These are phyloP conservation scores for maize (Zea mays) DNA, from an alignment of 176 grass and related monocot genomes.

Conservation along the genomic window Zm-B73-REFERENCE-NAM-5.0 NC_050099.1:249251001-249251500, in stretches of 20 bases:
- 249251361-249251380: neutral
- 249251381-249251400: constrained; percentile 45
- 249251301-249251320: constrained; percentile 38
- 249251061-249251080: neutral
- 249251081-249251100: neutral
- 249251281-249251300: constrained; percentile 52
- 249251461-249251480: constrained; percentile 43
- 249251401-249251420: neutral
- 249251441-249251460: constrained; percentile 35
- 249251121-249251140: neutral
- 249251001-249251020: no score
- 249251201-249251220: constrained; percentile 61
- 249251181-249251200: constrained; percentile 45
- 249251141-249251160: neutral
- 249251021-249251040: no score
- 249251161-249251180: neutral
- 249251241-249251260: constrained; percentile 55
- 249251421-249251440: neutral
- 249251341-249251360: neutral
- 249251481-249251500: constrained; percentile 50
- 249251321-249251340: neutral
- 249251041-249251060: no score
- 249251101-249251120: constrained; percentile 15
- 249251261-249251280: constrained; percentile 42
- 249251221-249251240: constrained; percentile 66